Base-by-base conservation (phyloP, 108 stramenopile genomes). In the Cyclotella choctawhatcheeana region DNA sequence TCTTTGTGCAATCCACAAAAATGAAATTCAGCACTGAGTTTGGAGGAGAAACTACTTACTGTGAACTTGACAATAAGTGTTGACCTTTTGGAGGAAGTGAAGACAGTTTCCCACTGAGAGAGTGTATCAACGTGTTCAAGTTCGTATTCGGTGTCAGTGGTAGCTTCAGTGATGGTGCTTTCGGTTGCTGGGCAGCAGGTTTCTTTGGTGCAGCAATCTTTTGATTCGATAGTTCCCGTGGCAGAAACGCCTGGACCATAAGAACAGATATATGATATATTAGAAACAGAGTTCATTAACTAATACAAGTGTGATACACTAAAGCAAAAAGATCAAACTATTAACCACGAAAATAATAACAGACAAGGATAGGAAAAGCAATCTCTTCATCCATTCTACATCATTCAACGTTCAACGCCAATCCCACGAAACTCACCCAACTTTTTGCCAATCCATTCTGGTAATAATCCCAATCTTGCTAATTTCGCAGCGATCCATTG, bases 1-100 rank as follows among this genome's bases (percentile, higher is more conserved):
- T n/a, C n/a, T n/a, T n/a, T n/a, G n/a, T n/a, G n/a, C n/a, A n/a
- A n/a, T n/a, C n/a, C n/a, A n/a, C n/a, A n/a, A n/a, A n/a, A n/a
- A n/a, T n/a, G n/a, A n/a, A n/a, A n/a, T n/a, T n/a, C n/a, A n/a
- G n/a, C n/a, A n/a, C n/a, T n/a, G n/a, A n/a, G n/a, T n/a, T n/a
- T n/a, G n/a, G n/a, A n/a, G n/a, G n/a, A n/a, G n/a, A n/a, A n/a
- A n/a, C n/a, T n/a, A n/a, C n/a, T n/a, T n/a, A n/a, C 95, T 5
- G 96, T 97, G 58, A 94, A 93, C 73, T 94, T 93, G 35, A 81
- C 74, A 31, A 94, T 67, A 22, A 89, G 61, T 40, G 27, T 35
- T 20, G 66, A 1, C 8, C 31, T 55, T 5, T 58, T 33, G 2
- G 30, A 1, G 27, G 66, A 22, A 10, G 33, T 33, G 27, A 30